phyloP scores from a whole-genome alignment of 192 early-diverging fungal species.

The Coemansia sp. region DNA sequence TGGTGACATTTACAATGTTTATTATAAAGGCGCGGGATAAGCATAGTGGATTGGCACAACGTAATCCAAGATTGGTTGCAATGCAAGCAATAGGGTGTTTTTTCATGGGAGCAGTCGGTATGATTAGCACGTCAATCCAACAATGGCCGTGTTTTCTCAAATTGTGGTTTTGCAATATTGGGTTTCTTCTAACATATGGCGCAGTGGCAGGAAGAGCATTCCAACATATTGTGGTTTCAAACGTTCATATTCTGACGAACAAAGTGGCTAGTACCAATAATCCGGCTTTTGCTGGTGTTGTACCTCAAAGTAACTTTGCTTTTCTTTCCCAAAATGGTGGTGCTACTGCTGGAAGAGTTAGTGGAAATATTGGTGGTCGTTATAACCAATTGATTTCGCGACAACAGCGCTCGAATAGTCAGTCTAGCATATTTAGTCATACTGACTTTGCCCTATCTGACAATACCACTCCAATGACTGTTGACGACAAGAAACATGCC shows the following conservation, averaged over 20 bases:
- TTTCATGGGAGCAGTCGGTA: conserved; percentile 18
- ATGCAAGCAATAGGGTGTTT: conserved; percentile 28
- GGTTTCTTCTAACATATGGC: conserved; percentile 26
- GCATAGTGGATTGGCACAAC: conserved; percentile 43
- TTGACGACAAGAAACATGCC: conserved; percentile 23
- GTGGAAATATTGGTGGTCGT: background rate
- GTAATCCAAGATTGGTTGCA: conserved; percentile 22
- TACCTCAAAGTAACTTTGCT: conserved; percentile 20
- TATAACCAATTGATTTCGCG: background rate
- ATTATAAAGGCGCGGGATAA: conserved; percentile 41
- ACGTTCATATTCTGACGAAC: conserved; percentile 37
- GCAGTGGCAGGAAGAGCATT: conserved; percentile 28
- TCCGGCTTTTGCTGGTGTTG: conserved; percentile 21
- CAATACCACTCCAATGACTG: background rate
- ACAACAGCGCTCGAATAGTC: conserved; percentile 25
- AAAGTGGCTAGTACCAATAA: conserved; percentile 33
- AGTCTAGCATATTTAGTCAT: conserved; percentile 39
- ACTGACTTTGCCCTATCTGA: conserved; percentile 20
- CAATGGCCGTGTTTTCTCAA: conserved; percentile 45
- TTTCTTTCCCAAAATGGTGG: conserved; percentile 8
- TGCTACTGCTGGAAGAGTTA: background rate
- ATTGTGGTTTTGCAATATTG: conserved; percentile 37
- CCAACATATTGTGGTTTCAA: conserved; percentile 42
- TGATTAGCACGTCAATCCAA: conserved; percentile 33
- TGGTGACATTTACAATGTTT: conserved; percentile 40